Percentiles rank a stretch among this genome's conserved stretches.
phyloP scores from a whole-genome alignment of 2,329 filamentous ascomycete species.

The Arthrobotrys iridis region DNA sequence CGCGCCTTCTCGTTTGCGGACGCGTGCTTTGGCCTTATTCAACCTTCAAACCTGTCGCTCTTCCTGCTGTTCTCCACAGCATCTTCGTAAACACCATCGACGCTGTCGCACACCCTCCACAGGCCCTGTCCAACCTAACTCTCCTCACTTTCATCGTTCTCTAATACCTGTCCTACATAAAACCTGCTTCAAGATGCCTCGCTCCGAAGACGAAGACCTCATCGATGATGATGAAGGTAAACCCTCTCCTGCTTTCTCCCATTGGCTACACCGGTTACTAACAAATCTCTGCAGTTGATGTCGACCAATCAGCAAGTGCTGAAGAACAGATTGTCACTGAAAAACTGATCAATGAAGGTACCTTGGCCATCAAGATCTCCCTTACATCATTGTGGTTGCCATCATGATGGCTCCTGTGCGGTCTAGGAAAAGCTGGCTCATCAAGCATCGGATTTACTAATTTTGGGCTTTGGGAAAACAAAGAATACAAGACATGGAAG shows the following conservation, averaged over 20 bases:
- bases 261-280: not conserved
- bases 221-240: conserved; percentile 46
- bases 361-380: conserved; percentile 18
- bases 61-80: conserved; percentile 3
- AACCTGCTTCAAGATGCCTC: conserved; percentile 33
- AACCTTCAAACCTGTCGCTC: conserved; percentile 38
- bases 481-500: conserved; percentile 99
- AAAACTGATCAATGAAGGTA: conserved; percentile 93
- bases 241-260: conserved; percentile 54
- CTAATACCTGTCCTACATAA: not conserved
- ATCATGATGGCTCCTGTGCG: not conserved
- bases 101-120: conserved; percentile 65
- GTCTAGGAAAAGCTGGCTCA: not conserved
- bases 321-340: conserved; percentile 65
- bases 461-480: not conserved
- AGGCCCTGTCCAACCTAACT: not conserved
- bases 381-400: not conserved
- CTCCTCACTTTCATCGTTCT: not conserved
- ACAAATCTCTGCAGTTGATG: conserved; percentile 27
- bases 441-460: not conserved
- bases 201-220: conserved; percentile 47
- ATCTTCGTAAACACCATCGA: conserved; percentile 64
- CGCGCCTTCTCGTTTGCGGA: conserved; percentile 38
- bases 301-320: conserved; percentile 18
- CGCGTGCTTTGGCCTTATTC: conserved; percentile 30